Base-by-base conservation (phyloP, 2,329 filamentous ascomycete species). In the Beauveria pseudobassiana region DNA sequence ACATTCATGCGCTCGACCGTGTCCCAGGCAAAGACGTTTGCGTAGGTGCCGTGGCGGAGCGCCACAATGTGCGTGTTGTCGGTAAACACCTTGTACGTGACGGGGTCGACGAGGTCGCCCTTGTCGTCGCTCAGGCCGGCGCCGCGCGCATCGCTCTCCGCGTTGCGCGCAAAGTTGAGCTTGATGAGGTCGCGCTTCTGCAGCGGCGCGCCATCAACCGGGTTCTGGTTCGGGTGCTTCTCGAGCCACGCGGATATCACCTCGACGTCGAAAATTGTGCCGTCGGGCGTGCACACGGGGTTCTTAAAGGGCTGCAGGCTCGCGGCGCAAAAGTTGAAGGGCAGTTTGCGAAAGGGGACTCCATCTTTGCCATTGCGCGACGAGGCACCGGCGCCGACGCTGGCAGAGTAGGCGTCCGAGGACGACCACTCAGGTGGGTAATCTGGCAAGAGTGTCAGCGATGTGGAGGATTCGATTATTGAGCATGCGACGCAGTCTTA, bases 41-140 rank as follows among this genome's bases (percentile, higher is more conserved):
- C 93, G 62, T 93, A 93, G 61, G 82, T 89, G 60, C 85, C 86
- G 74, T 89, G 86, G 62, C 86, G 83, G 65, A 99, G 81, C 18
- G 93, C 93, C 51, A 98, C 91, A 63, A 99, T 91, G 74, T 98
- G 95, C 4, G 95, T 98, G 75, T 98, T 98, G 73, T 99, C 92
- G 52, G 95, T 99, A 70, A 99, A 91, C 48, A 96, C 90, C 75
- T 99, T 99, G 81, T 90, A 98, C 0, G 93, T 97, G 52, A 99
- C 93, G 0, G 95, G 96, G 70, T 99, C 95, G 65, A 98, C 91
- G 69, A 95, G 90, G 69, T 98, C 95, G 59, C 86, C 89, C 63
- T 82, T 80, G 18, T 79, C 82, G 64, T 85, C 82, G 65, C 77
- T 77, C 14, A 76, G 65, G 3, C 76, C 78, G 9, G 76, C 77